phyloP scores from a whole-genome alignment of 78 protist genomes.

The slime mould (Dictyostelium discoideum) region dicty_2.7 NC_007090.3:885001-885500 shows the following conservation, averaged over 20 bases:
- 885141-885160: conserved; percentile 89
- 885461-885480: no score
- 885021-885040: no score
- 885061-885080: not conserved
- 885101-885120: conserved; percentile 84
- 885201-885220: conserved; percentile 63
- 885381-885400: not conserved
- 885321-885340: conserved; percentile 75
- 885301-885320: conserved; percentile 77
- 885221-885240: conserved; percentile 62
- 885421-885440: not conserved
- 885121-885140: conserved; percentile 88
- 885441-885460: no score
- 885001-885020: no score
- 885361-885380: not conserved
- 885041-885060: no score
- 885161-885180: conserved; percentile 84
- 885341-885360: conserved; percentile 51
- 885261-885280: conserved; percentile 30
- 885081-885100: conserved; percentile 73
- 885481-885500: no score
- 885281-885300: conserved; percentile 71
- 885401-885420: not conserved
- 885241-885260: conserved; percentile 81
- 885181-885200: conserved; percentile 90